A percentile compares a stretch with the other conserved stretches of the same genome.
These are phyloP conservation scores for Monosporozyma siamensis DNA, from an alignment of 805 yeast species.

Conservation along the genomic window DNA sequence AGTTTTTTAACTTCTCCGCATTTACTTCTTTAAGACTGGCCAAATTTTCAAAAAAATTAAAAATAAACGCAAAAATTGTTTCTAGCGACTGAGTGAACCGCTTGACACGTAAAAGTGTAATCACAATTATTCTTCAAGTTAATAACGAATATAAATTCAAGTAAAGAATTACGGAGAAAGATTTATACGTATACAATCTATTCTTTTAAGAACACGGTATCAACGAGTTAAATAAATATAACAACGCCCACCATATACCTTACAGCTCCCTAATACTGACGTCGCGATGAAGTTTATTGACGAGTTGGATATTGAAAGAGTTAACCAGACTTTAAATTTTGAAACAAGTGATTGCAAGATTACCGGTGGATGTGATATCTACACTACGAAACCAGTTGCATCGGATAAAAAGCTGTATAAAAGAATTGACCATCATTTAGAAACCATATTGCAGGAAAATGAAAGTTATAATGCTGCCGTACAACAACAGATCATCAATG, in stretches of 20 bases:
- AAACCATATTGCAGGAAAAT: conserved; percentile 36
- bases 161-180: no score
- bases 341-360: conserved; percentile 68
- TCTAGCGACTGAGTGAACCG: no score
- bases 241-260: no score
- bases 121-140: neutral
- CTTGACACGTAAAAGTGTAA: neutral
- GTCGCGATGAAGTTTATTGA: conserved; percentile 64
- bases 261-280: neutral
- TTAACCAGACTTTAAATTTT: conserved; percentile 77
- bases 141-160: no score
- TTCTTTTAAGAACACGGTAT: no score
- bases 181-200: neutral
- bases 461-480: conserved; percentile 29
- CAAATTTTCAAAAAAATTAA: neutral
- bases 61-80: neutral
- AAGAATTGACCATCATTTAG: conserved; percentile 74
- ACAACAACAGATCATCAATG: conserved; percentile 17
- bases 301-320: conserved; percentile 83
- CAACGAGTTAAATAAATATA: no score
- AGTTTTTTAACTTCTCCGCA: neutral
- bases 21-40: neutral
- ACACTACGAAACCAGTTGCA: conserved; percentile 88
- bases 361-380: conserved; percentile 84
- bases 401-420: conserved; percentile 83